A percentile compares a stretch with the other conserved stretches of the same genome.
phyloP scores from a whole-genome alignment of 2,329 filamentous ascomycete species.

The Anthostomella pinea region DNA sequence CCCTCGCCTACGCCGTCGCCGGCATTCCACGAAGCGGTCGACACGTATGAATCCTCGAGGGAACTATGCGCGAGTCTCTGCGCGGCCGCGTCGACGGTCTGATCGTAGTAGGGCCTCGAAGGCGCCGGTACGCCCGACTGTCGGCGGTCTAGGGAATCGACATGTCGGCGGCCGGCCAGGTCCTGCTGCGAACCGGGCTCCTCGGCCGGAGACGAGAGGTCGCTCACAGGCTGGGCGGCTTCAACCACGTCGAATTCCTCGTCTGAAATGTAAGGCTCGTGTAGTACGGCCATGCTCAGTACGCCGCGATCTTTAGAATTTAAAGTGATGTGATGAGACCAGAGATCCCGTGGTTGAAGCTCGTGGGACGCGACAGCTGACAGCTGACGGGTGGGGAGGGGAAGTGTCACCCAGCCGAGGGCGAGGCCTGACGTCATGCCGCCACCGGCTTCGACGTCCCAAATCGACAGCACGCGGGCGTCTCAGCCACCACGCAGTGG shows the following conservation, averaged over 20 bases:
- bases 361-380: too few species aligned
- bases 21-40: slow-evolving; percentile 2
- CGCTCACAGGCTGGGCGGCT: slow-evolving; percentile 10
- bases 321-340: too few species aligned
- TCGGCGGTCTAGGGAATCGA: slow-evolving; percentile 8
- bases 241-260: slow-evolving; percentile 17
- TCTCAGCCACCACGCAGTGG: too few species aligned
- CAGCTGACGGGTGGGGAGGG: too few species aligned
- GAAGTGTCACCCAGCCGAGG: too few species aligned
- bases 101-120: neutral
- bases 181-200: neutral
- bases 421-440: too few species aligned
- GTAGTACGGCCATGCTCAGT: slow-evolving; percentile 7
- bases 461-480: too few species aligned
- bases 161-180: too few species aligned
- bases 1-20: neutral
- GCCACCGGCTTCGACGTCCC: too few species aligned
- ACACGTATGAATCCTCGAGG: slow-evolving; percentile 5
- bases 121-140: slow-evolving; percentile 7
- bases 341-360: too few species aligned
- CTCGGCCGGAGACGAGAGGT: slow-evolving; percentile 9
- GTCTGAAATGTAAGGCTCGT: slow-evolving; percentile 10
- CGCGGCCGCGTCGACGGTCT: neutral
- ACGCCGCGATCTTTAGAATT: too few species aligned
- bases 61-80: neutral